A percentile compares a stretch with the other conserved stretches of the same genome.
Evolutionary conservation across 2,329 filamentous ascomycete genomes (phyloP).

Genomic region (Grosmannia huntii): DNA sequence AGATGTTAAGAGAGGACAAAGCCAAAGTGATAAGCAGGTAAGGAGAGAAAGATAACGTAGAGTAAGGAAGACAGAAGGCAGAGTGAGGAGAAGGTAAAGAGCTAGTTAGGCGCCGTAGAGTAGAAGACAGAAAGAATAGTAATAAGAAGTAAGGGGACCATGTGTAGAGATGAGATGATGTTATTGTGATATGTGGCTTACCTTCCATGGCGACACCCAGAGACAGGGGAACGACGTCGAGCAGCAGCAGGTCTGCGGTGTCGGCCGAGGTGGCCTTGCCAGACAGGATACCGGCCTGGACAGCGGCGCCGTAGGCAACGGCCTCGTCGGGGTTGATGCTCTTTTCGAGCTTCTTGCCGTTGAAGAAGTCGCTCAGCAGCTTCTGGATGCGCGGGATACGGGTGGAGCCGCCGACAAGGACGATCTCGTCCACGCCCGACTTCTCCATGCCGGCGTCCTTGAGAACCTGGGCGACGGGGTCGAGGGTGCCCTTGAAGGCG

Average conservation of each 20-base stretch:
- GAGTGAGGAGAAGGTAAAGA: neutral
- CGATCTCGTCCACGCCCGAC: slow-evolving; percentile 90
- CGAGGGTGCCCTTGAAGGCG: slow-evolving; percentile 84
- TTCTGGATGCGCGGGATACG: slow-evolving; percentile 99
- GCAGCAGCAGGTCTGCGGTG: slow-evolving; percentile 83
- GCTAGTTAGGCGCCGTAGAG: too few relatives aligned
- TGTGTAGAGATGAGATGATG: too few relatives aligned
- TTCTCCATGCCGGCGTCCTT: slow-evolving; percentile 87
- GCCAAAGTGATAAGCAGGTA: too few relatives aligned
- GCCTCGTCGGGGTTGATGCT: slow-evolving; percentile 99
- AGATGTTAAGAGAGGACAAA: neutral
- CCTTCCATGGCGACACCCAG: slow-evolving; percentile 95
- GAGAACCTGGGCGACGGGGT: slow-evolving; percentile 91
- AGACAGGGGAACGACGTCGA: slow-evolving; percentile 92
- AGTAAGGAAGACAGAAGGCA: neutral
- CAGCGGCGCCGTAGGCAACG: slow-evolving; percentile 95
- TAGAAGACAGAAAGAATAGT: too few relatives aligned
- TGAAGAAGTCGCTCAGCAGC: slow-evolving; percentile 97
- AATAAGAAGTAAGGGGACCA: too few relatives aligned
- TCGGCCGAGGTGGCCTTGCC: slow-evolving; percentile 95
- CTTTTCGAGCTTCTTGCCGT: slow-evolving; percentile 98
- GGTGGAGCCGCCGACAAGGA: slow-evolving; percentile 96
- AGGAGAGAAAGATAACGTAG: neutral
- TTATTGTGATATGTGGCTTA: too few relatives aligned
- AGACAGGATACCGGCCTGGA: slow-evolving; percentile 96